These are phyloP conservation scores for Stephanocyclus meneghinianus DNA, from an alignment of 352 stramenopile species.

Conservation along the genomic window DNA sequence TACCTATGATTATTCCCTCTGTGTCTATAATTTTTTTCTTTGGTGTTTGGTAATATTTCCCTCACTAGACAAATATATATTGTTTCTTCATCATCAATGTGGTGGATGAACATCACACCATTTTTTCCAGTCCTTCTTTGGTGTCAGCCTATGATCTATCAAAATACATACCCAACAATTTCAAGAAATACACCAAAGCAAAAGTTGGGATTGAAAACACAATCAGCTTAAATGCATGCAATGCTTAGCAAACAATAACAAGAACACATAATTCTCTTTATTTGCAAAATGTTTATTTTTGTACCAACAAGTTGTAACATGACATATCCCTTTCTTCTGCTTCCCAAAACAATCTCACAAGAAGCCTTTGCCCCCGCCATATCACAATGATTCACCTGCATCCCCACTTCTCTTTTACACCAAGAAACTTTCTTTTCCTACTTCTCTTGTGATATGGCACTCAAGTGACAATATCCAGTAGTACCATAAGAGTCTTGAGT, in stretches of 20 bases:
- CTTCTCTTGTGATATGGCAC: constrained; percentile 46
- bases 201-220: too few relatives aligned
- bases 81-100: too few relatives aligned
- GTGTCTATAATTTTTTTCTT: too few relatives aligned
- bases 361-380: constrained; percentile 57
- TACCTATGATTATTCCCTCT: too few relatives aligned
- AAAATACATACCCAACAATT: too few relatives aligned
- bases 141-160: too few relatives aligned
- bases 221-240: too few relatives aligned
- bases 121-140: too few relatives aligned
- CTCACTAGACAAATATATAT: too few relatives aligned
- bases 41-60: too few relatives aligned
- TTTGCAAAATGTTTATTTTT: constrained; percentile 76
- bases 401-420: constrained; percentile 67
- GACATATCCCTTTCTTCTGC: constrained; percentile 32
- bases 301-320: constrained; percentile 81
- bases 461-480: constrained; percentile 54
- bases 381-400: constrained; percentile 67
- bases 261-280: constrained; percentile 33
- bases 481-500: constrained; percentile 39
- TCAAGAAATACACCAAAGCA: too few relatives aligned
- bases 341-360: constrained; percentile 36
- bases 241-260: not conserved
- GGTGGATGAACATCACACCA: too few relatives aligned
- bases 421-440: constrained; percentile 64